Percentiles rank a stretch among this genome's conserved stretches.
phyloP scores from a whole-genome alignment of 1,284 basidiomycete genomes.

The Tilletiaria anomala region DNA sequence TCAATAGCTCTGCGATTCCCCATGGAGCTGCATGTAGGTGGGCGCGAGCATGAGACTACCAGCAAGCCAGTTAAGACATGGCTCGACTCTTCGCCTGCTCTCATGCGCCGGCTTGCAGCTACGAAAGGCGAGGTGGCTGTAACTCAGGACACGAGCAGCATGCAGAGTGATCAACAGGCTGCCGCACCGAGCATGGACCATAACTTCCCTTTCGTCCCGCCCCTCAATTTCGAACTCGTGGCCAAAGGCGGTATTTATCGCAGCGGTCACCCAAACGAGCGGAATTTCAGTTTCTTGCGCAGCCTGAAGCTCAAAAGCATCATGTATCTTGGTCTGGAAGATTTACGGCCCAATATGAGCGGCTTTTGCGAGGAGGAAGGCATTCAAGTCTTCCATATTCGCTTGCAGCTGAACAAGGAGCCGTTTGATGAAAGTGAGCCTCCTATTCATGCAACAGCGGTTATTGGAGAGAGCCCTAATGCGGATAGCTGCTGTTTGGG shows the following conservation, averaged over 20 bases:
- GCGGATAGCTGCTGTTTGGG: too few species aligned
- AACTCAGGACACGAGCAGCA: too few species aligned
- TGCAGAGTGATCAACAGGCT: too few species aligned
- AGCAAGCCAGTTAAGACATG: too few species aligned
- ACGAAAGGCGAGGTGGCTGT: too few species aligned
- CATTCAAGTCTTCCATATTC: slow-evolving; percentile 25
- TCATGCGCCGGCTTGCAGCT: too few species aligned
- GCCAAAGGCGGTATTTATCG: slow-evolving; percentile 28
- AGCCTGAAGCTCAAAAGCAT: slow-evolving; percentile 28
- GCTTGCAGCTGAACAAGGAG: slow-evolving; percentile 35
- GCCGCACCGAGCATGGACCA: too few species aligned
- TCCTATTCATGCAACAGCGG: neutral
- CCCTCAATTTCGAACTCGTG: slow-evolving; percentile 38
- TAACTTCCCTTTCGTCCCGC: slow-evolving; percentile 31
- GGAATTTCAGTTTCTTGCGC: slow-evolving; percentile 32
- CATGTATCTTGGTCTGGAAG: slow-evolving; percentile 32
- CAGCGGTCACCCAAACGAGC: slow-evolving; percentile 36
- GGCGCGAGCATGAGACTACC: too few species aligned
- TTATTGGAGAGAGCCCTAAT: slow-evolving; percentile 27
- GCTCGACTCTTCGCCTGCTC: too few species aligned
- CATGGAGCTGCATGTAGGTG: too few species aligned
- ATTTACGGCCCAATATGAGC: slow-evolving; percentile 27
- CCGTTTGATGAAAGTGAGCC: slow-evolving; percentile 27
- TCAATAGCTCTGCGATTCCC: too few species aligned
- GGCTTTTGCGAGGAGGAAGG: slow-evolving; percentile 13